These are phyloP conservation scores for Ajuga reptans DNA, from an alignment of 305 asterid species.

Conservation along the genomic window DNA sequence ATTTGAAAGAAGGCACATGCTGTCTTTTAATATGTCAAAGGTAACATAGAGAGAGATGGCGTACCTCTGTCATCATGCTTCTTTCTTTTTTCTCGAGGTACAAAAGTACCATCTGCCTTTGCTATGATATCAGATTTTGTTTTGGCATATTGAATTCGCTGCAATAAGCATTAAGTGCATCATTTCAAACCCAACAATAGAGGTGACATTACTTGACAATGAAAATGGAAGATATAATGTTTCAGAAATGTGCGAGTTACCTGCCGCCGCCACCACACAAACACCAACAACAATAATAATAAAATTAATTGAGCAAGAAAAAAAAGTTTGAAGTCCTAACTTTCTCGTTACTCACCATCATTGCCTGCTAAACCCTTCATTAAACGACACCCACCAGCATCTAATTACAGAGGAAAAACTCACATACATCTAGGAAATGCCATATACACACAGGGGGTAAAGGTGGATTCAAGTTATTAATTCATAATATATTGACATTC, in stretches of 20 bases:
- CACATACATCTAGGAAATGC: background rate
- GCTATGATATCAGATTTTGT: constrained; percentile 84
- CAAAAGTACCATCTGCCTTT: constrained; percentile 89
- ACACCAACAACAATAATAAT: too few species aligned
- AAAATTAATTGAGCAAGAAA: too few species aligned
- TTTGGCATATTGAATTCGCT: constrained; percentile 94
- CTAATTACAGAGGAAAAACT: background rate
- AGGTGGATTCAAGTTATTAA: background rate
- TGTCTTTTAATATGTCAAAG: constrained; percentile 2
- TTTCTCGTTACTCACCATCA: background rate
- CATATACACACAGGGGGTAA: background rate
- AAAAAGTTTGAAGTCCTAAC: too few species aligned
- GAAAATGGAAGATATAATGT: background rate
- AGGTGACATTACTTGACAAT: background rate
- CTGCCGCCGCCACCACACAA: too few species aligned
- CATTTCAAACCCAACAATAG: background rate
- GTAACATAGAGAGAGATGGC: constrained; percentile 12
- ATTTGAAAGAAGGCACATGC: background rate
- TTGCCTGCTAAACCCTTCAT: background rate
- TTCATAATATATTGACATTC: background rate
- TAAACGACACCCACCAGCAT: background rate
- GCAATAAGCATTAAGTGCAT: constrained; percentile 18
- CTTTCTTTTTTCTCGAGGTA: constrained; percentile 88
- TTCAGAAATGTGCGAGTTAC: background rate
- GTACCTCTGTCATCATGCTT: constrained; percentile 89